Percentiles rank a stretch among this genome's conserved stretches.
Evolutionary conservation across 768 basidiomycete species (phyloP).

Genomic region (Rhodotorula diobovata): DNA sequence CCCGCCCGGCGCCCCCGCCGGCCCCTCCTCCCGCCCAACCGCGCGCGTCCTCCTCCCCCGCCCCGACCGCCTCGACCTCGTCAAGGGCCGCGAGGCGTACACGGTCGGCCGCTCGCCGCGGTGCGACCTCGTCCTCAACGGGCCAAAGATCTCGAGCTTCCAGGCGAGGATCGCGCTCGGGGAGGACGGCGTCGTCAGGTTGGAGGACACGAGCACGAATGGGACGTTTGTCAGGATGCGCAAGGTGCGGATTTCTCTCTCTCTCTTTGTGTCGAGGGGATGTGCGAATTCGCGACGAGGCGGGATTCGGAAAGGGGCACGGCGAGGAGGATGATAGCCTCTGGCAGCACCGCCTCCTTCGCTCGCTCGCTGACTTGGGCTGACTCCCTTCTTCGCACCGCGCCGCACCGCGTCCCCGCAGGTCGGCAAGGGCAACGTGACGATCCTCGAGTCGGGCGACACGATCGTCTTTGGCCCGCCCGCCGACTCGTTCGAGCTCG

Average conservation of each 20-base stretch:
- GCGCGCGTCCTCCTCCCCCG: neutral
- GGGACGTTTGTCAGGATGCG: slow-evolving; percentile 29
- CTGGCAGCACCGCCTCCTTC: too few species aligned
- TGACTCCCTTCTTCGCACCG: neutral
- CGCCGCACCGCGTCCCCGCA: slow-evolving; percentile 44
- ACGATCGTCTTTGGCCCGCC: slow-evolving; percentile 74
- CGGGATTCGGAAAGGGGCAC: neutral
- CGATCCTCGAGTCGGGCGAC: slow-evolving; percentile 69
- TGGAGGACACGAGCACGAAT: slow-evolving; percentile 31
- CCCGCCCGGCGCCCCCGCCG: neutral
- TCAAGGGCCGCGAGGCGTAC: neutral
- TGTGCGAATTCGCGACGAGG: too few species aligned
- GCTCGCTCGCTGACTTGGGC: too few species aligned
- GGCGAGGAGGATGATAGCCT: too few species aligned
- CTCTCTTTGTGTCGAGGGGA: neutral
- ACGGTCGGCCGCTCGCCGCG: slow-evolving; percentile 22
- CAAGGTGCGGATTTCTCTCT: slow-evolving; percentile 13
- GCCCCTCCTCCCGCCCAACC: too few species aligned
- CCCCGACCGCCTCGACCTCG: slow-evolving; percentile 23
- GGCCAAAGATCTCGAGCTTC: slow-evolving; percentile 19
- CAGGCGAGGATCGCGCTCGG: slow-evolving; percentile 21
- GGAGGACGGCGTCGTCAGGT: slow-evolving; percentile 13
- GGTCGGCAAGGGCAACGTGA: slow-evolving; percentile 58
- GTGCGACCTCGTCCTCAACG: slow-evolving; percentile 21
- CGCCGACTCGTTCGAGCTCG: slow-evolving; percentile 45